Base-by-base conservation (phyloP, 306 rosid genomes). In the Canavalia gladiata region DNA sequence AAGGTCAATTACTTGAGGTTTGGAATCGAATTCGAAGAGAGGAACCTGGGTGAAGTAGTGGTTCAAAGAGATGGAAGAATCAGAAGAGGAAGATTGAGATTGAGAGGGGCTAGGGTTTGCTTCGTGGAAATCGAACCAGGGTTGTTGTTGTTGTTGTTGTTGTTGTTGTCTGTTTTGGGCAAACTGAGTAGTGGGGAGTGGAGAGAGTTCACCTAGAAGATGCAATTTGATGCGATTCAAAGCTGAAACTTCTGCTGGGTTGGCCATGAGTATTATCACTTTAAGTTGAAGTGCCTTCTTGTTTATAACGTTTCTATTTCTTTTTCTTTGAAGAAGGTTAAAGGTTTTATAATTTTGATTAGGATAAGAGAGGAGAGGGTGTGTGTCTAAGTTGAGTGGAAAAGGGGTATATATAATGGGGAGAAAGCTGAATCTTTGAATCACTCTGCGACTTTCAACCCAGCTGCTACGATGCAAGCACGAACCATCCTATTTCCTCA, bases 181-280 rank as follows among this genome's bases (percentile, higher is more conserved):
- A 57, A 52, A 80, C 9, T 70, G 29, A 30, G 76, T 72, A 51
- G 39, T 73, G 0, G 25, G 8, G 3, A 87, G 18, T 0, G 98
- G 98, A 28, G 98, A 91, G 29, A 85, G 57, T 37, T 92, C 94
- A 8, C 96, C 97, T 0, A 94, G 73, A 45, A 94, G 92, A 77
- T 91, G 92, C 39, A 87, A 75, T 78, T 92, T 92, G 81, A 94
- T 90, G 69, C 31, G 68, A 2, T 82, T 65, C 1, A 94, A 83
- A 5, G 92, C 92, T 3, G 88, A 90, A 42, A 82, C 63, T 50
- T 90, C 91, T 6, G 30, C 81, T 0, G 55, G 25, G 73, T 74
- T 81, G 2, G 89, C 90, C 98, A 92, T 92, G 31, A 51, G 28
- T n/a, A 28, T 9, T 18, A 33, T 45, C 41, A 34, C 7, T 54